Conservation (phyloP, 2,329 filamentous ascomycete species). For the Xylogone sp. region DNA sequence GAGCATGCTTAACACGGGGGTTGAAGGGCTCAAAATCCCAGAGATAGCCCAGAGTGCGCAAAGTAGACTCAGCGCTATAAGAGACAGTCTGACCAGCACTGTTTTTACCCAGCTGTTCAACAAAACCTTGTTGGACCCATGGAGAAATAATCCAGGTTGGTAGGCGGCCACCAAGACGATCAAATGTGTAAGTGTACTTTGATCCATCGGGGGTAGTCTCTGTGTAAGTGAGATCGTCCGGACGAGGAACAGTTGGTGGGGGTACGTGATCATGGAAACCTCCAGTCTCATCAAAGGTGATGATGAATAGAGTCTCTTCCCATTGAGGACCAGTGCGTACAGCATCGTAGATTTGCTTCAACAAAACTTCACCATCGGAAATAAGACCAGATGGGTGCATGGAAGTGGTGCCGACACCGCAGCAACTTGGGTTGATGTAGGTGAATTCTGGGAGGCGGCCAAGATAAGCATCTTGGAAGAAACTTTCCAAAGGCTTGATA, state of each 20-base stretch:
- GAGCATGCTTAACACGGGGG: conserved; percentile 3
- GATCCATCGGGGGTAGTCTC: conserved; percentile 31
- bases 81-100: conserved; percentile 21
- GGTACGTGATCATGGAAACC: conserved; percentile 34
- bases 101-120: conserved; percentile 31
- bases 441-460: conserved; percentile 30
- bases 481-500: conserved; percentile 27
- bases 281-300: conserved; percentile 33
- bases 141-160: conserved; percentile 39
- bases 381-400: conserved; percentile 32
- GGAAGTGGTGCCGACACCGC: conserved; percentile 30
- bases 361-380: conserved; percentile 31
- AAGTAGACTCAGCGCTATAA: conserved; percentile 37
- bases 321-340: conserved; percentile 31
- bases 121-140: conserved; percentile 36
- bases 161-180: conserved; percentile 39
- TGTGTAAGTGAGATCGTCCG: conserved; percentile 31
- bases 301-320: conserved; percentile 31
- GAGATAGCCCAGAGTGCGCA: conserved; percentile 36
- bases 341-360: conserved; percentile 34
- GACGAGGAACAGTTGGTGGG: conserved; percentile 27
- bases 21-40: conserved; percentile 23
- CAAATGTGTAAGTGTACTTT: conserved; percentile 34
- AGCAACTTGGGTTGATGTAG: conserved; percentile 36
- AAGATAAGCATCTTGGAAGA: conserved; percentile 30